phyloP scores from a whole-genome alignment of 1,284 basidiomycete genomes.

The Rugosomyces carneus region DNA sequence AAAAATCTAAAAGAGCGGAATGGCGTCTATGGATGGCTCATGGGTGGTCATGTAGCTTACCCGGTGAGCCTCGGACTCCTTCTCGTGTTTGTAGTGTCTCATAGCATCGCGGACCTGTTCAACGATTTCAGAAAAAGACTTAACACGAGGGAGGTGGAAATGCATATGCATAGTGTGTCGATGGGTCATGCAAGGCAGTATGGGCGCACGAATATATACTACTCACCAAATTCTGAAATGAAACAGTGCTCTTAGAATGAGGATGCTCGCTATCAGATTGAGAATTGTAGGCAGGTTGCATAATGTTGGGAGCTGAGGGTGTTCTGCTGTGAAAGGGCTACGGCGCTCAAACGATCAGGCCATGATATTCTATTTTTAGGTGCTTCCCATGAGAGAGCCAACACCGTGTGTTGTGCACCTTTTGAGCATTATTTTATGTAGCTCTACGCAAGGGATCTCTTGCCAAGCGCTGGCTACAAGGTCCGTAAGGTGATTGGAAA shows the following conservation, averaged over 20 bases:
- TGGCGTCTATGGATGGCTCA: not conserved
- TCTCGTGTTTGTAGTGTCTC: conserved; percentile 60
- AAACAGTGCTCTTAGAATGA: conserved; percentile 20
- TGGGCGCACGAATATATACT: conserved; percentile 7
- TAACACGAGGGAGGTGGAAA: conserved; percentile 34
- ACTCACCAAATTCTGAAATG: conserved; percentile 33
- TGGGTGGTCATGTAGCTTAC: conserved; percentile 31
- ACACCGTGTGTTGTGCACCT: not conserved
- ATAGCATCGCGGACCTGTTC: conserved; percentile 54
- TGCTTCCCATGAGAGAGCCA: not conserved
- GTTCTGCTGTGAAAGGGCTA: conserved; percentile 5
- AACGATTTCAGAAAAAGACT: conserved; percentile 34
- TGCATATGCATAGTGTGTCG: conserved; percentile 30
- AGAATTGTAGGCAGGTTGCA: conserved; percentile 7
- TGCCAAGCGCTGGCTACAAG: not conserved
- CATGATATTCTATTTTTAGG: conserved; percentile 8
- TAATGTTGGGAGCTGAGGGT: conserved; percentile 1
- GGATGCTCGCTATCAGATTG: conserved; percentile 5
- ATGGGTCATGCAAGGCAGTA: not conserved
- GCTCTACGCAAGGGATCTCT: not conserved
- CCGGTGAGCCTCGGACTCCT: conserved; percentile 81
- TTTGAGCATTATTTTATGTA: too few relatives aligned
- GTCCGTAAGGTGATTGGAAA: not conserved
- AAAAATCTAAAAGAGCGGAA: conserved; percentile 47
- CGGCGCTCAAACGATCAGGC: too few relatives aligned